phyloP scores from a whole-genome alignment of 768 basidiomycete species.

The Astraeus odoratus region DNA sequence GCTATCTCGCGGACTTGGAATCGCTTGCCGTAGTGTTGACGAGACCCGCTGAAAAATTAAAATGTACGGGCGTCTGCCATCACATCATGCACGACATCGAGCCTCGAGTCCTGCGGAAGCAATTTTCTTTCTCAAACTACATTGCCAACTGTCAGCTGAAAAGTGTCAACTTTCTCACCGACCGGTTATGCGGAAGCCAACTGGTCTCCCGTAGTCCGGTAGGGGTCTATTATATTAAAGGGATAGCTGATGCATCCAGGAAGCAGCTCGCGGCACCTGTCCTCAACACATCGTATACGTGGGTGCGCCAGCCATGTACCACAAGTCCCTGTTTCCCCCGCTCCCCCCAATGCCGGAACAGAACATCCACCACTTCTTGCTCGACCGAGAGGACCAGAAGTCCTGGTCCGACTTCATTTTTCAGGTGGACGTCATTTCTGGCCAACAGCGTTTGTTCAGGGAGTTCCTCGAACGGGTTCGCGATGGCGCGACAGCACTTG shows the following conservation, averaged over 20 bases:
- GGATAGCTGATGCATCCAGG: background rate
- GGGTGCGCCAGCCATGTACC: too few species aligned
- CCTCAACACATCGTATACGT: too few species aligned
- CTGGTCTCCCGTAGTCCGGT: background rate
- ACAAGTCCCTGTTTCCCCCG: conserved; percentile 53
- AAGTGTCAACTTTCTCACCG: background rate
- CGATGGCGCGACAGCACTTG: conserved; percentile 53
- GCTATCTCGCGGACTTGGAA: too few species aligned
- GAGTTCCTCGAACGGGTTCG: conserved; percentile 47
- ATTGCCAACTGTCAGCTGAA: background rate
- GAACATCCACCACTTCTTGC: conserved; percentile 51
- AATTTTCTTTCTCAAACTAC: background rate
- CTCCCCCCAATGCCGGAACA: conserved; percentile 40
- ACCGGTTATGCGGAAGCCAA: background rate
- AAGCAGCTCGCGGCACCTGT: background rate
- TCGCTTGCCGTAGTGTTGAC: background rate
- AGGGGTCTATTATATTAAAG: background rate
- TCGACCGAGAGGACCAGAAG: conserved; percentile 47
- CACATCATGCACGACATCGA: too few species aligned
- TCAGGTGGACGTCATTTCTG: conserved; percentile 51
- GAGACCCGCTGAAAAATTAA: too few species aligned
- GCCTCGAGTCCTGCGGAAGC: background rate
- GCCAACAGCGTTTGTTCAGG: conserved; percentile 35
- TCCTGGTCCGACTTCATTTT: conserved; percentile 50
- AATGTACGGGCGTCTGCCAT: too few species aligned